phyloP scores from a whole-genome alignment of 75 land plant genomes.

The Cupressus sempervirens region DNA sequence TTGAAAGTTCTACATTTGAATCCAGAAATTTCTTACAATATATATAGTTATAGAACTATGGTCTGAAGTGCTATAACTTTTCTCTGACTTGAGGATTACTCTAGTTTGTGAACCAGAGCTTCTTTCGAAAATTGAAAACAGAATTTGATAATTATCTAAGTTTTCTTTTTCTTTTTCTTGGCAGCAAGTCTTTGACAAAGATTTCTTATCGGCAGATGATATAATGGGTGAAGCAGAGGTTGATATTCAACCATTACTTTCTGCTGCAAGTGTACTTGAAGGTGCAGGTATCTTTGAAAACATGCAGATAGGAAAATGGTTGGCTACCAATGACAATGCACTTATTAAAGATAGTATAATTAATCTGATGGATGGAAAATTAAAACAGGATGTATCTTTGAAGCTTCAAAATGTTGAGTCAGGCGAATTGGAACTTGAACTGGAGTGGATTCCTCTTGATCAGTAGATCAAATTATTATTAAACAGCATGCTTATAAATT shows the following conservation, averaged over 20 bases:
- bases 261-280: conserved; percentile 71
- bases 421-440: conserved; percentile 76
- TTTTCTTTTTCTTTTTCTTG: not conserved
- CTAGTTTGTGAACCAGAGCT: not conserved
- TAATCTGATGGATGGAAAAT: conserved; percentile 51
- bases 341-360: conserved; percentile 64
- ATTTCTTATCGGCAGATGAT: conserved; percentile 77
- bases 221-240: conserved; percentile 93
- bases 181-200: conserved; percentile 91
- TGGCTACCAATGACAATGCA: conserved; percentile 64
- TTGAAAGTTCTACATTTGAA: too few relatives aligned
- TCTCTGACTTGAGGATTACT: not conserved
- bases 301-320: conserved; percentile 71
- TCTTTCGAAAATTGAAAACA: not conserved
- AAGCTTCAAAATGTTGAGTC: conserved; percentile 79
- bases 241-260: conserved; percentile 75
- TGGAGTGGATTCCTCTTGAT: conserved; percentile 80
- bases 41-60: not conserved
- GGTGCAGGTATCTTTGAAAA: conserved; percentile 29
- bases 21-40: too few relatives aligned
- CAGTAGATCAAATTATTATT: conserved; percentile 31
- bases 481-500: not conserved
- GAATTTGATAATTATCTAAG: not conserved
- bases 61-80: not conserved
- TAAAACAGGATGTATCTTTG: conserved; percentile 67